A percentile compares a stretch with the other conserved stretches of the same genome.
Conservation (phyloP, 73 alveolate genomes). For the Loxodes magnus region DNA sequence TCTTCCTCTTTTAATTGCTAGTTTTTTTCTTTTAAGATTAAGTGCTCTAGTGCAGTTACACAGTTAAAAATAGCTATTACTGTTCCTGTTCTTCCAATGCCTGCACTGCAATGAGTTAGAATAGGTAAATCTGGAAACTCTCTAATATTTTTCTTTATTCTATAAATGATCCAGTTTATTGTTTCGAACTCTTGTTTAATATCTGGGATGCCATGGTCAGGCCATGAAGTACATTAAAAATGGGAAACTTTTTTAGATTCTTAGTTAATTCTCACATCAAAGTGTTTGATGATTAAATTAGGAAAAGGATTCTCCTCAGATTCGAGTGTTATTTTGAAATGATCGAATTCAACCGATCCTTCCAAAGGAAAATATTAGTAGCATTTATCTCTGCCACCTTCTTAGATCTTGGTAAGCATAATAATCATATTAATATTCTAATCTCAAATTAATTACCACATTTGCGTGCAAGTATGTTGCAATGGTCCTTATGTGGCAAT, state of each 20-base stretch:
- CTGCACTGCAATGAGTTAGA: conserved; percentile 48
- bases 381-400: conserved; percentile 5
- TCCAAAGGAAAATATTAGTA: conserved; percentile 11
- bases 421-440: background rate
- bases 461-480: conserved; percentile 12
- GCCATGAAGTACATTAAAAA: conserved; percentile 76
- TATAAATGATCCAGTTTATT: conserved; percentile 19
- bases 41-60: conserved; percentile 25
- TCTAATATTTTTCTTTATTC: conserved; percentile 9
- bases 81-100: conserved; percentile 58
- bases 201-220: conserved; percentile 89
- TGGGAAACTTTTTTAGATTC: conserved; percentile 13
- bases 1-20: conserved; percentile 1
- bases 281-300: background rate
- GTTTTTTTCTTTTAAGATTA: background rate
- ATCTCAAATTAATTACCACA: conserved; percentile 56
- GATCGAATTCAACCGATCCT: background rate
- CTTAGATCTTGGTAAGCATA: background rate
- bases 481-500: conserved; percentile 51
- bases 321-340: conserved; percentile 8
- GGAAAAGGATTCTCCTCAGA: background rate
- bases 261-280: background rate
- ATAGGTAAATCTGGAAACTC: conserved; percentile 12
- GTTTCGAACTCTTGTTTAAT: conserved; percentile 19
- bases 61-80: conserved; percentile 29